A percentile compares a stretch with the other conserved stretches of the same genome.
phyloP scores from a whole-genome alignment of 2,329 filamentous ascomycete genomes.

The Paracorniculantispora psalliotae region DNA sequence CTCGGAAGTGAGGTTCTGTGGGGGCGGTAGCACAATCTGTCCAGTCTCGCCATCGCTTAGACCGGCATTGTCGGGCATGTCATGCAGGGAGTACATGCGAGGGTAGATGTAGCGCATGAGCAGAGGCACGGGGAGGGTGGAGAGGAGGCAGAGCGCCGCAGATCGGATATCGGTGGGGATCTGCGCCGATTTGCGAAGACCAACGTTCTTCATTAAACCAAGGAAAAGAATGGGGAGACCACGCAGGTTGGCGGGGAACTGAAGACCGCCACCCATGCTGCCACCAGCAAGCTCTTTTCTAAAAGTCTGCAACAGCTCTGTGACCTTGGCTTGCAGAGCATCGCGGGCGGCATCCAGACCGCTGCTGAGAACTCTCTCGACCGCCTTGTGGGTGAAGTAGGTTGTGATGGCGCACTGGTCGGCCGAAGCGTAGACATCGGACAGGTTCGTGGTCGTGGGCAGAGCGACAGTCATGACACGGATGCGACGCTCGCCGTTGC shows the following conservation, averaged over 20 bases:
- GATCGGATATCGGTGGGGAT: constrained; percentile 92
- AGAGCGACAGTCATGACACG: constrained; percentile 89
- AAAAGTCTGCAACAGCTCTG: constrained; percentile 90
- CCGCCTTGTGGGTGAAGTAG: constrained; percentile 96
- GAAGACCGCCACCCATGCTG: constrained; percentile 90
- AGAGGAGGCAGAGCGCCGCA: constrained; percentile 88
- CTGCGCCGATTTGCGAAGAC: constrained; percentile 84
- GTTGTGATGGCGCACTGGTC: constrained; percentile 90
- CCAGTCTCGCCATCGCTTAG: constrained; percentile 79
- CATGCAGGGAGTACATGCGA: constrained; percentile 79
- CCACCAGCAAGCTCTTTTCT: constrained; percentile 94
- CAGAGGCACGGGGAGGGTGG: constrained; percentile 83
- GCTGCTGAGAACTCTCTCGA: constrained; percentile 79
- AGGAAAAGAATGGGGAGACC: constrained; percentile 87
- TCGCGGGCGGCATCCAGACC: constrained; percentile 89
- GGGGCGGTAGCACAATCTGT: constrained; percentile 80
- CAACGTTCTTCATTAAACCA: constrained; percentile 92
- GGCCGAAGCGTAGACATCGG: constrained; percentile 89
- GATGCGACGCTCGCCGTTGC: constrained; percentile 93
- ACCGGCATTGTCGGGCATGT: constrained; percentile 94
- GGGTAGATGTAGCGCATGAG: constrained; percentile 92
- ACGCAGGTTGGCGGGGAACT: constrained; percentile 89
- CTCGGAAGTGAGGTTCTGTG: constrained; percentile 82
- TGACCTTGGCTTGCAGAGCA: constrained; percentile 82
- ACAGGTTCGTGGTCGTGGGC: constrained; percentile 84